Conservation (phyloP, 2,329 filamentous ascomycete species). For the Seiridium cupressi region DNA sequence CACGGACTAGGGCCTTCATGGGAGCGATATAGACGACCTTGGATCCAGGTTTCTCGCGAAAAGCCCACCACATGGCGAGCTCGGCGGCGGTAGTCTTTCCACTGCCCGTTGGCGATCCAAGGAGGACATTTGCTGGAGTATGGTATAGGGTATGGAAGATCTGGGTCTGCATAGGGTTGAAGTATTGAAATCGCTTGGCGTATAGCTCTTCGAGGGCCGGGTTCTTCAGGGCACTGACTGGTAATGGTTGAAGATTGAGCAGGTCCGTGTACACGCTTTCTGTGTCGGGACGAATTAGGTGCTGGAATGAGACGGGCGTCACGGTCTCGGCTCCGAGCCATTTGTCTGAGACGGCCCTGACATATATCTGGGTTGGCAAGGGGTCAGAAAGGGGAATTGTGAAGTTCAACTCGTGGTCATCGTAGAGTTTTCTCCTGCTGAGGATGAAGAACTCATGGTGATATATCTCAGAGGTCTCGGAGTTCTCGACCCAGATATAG, state of each 20-base stretch:
- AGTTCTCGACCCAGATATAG: slow-evolving; percentile 99
- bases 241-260: slow-evolving; percentile 84
- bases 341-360: slow-evolving; percentile 88
- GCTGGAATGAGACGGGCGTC: slow-evolving; percentile 92
- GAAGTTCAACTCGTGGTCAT: slow-evolving; percentile 97
- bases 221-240: slow-evolving; percentile 85
- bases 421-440: slow-evolving; percentile 82
- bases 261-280: slow-evolving; percentile 97
- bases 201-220: slow-evolving; percentile 86
- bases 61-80: slow-evolving; percentile 99
- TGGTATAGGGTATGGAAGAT: slow-evolving; percentile 97
- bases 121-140: slow-evolving; percentile 84
- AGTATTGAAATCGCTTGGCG: slow-evolving; percentile 84
- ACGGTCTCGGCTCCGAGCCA: slow-evolving; percentile 98
- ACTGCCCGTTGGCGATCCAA: slow-evolving; percentile 94
- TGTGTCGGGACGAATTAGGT: slow-evolving; percentile 93
- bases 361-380: slow-evolving; percentile 91
- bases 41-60: slow-evolving; percentile 87
- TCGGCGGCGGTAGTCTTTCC: slow-evolving; percentile 97
- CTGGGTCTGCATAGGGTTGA: slow-evolving; percentile 99
- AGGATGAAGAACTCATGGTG: slow-evolving; percentile 97
- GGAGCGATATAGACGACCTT: slow-evolving; percentile 99
- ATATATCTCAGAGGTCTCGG: slow-evolving; percentile 95
- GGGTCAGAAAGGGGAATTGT: slow-evolving; percentile 95
- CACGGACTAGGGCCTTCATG: slow-evolving; percentile 97